Base-by-base conservation (phyloP, 2,329 filamentous ascomycete species). In the Colletotrichum melonis region DNA sequence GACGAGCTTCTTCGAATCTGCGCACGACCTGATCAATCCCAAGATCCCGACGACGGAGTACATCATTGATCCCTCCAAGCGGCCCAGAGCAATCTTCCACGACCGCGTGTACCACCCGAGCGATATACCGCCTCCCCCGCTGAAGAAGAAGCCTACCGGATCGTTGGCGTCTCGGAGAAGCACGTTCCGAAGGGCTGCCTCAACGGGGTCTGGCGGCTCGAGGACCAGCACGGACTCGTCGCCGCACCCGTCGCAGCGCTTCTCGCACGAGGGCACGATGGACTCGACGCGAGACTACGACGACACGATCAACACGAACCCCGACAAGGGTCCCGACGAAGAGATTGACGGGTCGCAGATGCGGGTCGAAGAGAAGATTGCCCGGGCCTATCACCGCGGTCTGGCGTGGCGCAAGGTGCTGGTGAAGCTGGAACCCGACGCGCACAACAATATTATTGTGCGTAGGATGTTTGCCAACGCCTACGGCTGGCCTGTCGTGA, bases 391-490 rank as follows among this genome's bases (percentile, higher is more conserved):
- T 83, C 97, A 99, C 81, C 91, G 92, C 14, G 95, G 95, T 75
- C 84, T 99, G 24, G 94, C 94, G 1, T 99, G 97, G 97, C 93
- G 97, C 58, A 99, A 99, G 81, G 97, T 99, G 1, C 90, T 99
- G 4, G 97, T 99, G 16, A 93, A 97, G 67, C 88, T 99, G 2
- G 96, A 99, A 80, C 97, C 97, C 0, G 97, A 99, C 82, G 97
- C 97, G 0, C 97, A 99, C 85, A 99, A 99, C 83, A 99, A 99
- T 82, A 97, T 99, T 76, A 93, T 98, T 73, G 97, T 99, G 28
- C 93, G 97, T 19, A 92, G 97, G 69, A 97, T 95, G 92, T 99
- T 99, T 81, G 93, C 95, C 69, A 99, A 99, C 79, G 97, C 97
- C 0, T 97, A 97, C 78, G 97, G 97, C 2, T 99, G 97, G 97